Evolutionary conservation across 257 asterid genomes (phyloP).

Genomic region (Solanum chiquidenum): DNA sequence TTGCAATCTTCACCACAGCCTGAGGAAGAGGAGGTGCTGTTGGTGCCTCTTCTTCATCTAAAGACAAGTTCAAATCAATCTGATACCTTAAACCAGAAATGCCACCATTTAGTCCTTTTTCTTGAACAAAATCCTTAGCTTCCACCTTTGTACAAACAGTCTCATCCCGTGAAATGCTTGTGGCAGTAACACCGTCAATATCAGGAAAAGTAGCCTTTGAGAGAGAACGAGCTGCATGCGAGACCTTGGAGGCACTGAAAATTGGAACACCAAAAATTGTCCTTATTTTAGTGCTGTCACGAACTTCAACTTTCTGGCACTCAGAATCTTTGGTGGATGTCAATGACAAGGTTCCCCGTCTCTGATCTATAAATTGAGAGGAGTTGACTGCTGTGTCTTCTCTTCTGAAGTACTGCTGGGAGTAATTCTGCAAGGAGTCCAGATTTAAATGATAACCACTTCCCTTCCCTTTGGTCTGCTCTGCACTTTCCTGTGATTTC

Average conservation of each 20-base stretch:
- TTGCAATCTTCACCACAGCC: conserved; percentile 24
- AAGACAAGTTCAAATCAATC: conserved; percentile 63
- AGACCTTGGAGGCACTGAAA: conserved; percentile 2
- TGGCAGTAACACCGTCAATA: background rate
- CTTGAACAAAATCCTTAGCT: conserved; percentile 5
- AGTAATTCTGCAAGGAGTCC: conserved; percentile 46
- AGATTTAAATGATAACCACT: conserved; percentile 52
- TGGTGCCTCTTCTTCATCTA: conserved; percentile 41
- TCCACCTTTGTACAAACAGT: background rate
- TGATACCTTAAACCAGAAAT: conserved; percentile 28
- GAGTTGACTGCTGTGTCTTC: conserved; percentile 14
- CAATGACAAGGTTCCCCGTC: conserved; percentile 8
- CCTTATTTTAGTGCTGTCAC: background rate
- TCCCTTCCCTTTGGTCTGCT: conserved; percentile 16
- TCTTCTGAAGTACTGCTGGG: conserved; percentile 40
- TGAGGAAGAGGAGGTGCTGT: conserved; percentile 22
- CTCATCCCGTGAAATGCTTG: background rate
- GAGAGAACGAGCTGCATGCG: background rate
- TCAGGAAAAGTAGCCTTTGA: background rate
- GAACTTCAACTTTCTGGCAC: conserved; percentile 1
- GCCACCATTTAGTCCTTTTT: conserved; percentile 7
- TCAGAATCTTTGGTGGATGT: background rate
- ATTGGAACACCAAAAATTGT: conserved; percentile 12
- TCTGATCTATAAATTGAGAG: conserved; percentile 12
- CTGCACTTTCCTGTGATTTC: conserved; percentile 18